These are phyloP conservation scores for Lachnellula occidentalis DNA, from an alignment of 2,329 filamentous ascomycete genomes.

Conservation along the genomic window DNA sequence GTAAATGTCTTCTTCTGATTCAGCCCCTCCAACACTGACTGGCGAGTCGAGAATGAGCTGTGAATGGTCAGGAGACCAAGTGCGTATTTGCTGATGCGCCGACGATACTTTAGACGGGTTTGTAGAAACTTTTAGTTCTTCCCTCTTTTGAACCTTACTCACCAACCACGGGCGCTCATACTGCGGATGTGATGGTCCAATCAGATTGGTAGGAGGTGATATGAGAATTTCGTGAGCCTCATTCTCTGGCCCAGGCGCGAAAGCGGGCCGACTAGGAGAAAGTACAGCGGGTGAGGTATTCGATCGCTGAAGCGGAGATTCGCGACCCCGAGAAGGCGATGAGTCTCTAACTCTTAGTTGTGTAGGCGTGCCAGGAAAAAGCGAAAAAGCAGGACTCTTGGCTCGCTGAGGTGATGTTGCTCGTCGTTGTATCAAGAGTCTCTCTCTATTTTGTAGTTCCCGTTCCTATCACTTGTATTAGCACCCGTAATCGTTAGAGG, in stretches of 20 bases:
- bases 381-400: constrained; percentile 41
- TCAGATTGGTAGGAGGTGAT: neutral
- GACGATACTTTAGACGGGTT: neutral
- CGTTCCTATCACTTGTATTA: constrained; percentile 32
- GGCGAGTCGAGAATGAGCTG: constrained; percentile 19
- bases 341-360: constrained; percentile 12
- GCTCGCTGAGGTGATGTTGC: constrained; percentile 45
- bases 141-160: neutral
- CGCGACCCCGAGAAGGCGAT: constrained; percentile 5
- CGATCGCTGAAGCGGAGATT: constrained; percentile 38
- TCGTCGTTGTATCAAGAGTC: constrained; percentile 34
- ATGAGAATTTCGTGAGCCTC: constrained; percentile 20
- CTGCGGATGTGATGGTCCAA: constrained; percentile 3
- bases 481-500: constrained; percentile 7
- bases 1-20: constrained; percentile 9
- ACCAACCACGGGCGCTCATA: neutral
- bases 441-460: constrained; percentile 27
- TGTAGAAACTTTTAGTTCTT: neutral
- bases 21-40: constrained; percentile 11
- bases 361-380: constrained; percentile 31
- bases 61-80: constrained; percentile 20
- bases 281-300: constrained; percentile 50
- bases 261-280: constrained; percentile 39
- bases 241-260: constrained; percentile 17
- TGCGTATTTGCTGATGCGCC: neutral